phyloP scores from a whole-genome alignment of 805 yeast species.

The Yarrowia sp. region DNA sequence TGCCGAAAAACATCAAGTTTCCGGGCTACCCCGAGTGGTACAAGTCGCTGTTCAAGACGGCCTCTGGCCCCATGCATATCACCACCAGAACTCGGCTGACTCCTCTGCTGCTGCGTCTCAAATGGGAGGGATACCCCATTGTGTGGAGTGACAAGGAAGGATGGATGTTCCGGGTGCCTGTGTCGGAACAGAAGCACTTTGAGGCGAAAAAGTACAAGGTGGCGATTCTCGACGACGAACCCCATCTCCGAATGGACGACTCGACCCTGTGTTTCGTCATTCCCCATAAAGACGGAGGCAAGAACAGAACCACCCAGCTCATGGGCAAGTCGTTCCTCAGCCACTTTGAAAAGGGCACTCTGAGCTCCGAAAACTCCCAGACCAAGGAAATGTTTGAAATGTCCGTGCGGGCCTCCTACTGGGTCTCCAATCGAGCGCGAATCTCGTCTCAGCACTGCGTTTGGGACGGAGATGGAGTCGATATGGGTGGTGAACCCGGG shows the following conservation, averaged over 20 bases:
- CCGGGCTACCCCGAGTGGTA: slow-evolving; percentile 98
- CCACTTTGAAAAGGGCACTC: slow-evolving; percentile 73
- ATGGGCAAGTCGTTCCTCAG: slow-evolving; percentile 77
- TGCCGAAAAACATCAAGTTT: slow-evolving; percentile 63
- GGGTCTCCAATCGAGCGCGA: slow-evolving; percentile 90
- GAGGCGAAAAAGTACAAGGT: slow-evolving; percentile 48
- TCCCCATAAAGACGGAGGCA: slow-evolving; percentile 88
- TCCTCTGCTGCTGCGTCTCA: slow-evolving; percentile 74
- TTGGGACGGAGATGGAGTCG: slow-evolving; percentile 48
- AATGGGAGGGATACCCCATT: slow-evolving; percentile 86
- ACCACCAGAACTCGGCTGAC: slow-evolving; percentile 77
- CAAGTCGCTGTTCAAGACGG: slow-evolving; percentile 58
- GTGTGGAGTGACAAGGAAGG: slow-evolving; percentile 81
- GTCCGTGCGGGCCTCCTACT: slow-evolving; percentile 83
- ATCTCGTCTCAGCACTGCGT: slow-evolving; percentile 87
- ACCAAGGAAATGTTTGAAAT: slow-evolving; percentile 82
- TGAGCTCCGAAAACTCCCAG: slow-evolving; percentile 71
- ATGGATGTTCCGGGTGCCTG: slow-evolving; percentile 81
- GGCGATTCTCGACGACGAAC: slow-evolving; percentile 41
- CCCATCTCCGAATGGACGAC: slow-evolving; percentile 47
- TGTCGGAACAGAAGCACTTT: slow-evolving; percentile 47
- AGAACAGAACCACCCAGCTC: slow-evolving; percentile 72
- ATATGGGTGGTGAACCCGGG: slow-evolving; percentile 36
- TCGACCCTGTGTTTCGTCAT: slow-evolving; percentile 62
- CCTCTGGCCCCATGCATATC: slow-evolving; percentile 58